A percentile compares a stretch with the other conserved stretches of the same genome.
Evolutionary conservation across 2,329 filamentous ascomycete species (phyloP).

Genomic region (Colletotrichum costaricense): DNA sequence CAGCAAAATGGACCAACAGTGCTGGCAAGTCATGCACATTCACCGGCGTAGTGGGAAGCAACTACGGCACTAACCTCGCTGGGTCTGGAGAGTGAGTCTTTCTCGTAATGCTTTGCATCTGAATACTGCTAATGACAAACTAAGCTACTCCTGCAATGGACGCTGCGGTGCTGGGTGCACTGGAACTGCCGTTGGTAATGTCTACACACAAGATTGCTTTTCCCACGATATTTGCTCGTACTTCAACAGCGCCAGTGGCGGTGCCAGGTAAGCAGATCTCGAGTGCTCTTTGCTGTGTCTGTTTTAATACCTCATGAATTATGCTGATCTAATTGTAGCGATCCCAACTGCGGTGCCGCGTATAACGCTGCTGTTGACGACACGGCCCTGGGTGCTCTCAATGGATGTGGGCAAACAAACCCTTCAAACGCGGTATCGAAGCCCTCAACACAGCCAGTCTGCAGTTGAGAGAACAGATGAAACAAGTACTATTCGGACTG

Average conservation of each 20-base stretch:
- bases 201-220: constrained; percentile 62
- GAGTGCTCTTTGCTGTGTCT: not conserved
- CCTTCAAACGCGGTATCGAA: constrained; percentile 42
- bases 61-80: constrained; percentile 55
- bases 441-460: constrained; percentile 43
- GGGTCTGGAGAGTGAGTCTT: constrained; percentile 55
- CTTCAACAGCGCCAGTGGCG: constrained; percentile 60
- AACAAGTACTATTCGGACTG: too few species aligned
- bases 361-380: constrained; percentile 57
- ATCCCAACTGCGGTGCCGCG: constrained; percentile 59
- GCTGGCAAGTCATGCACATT: constrained; percentile 55
- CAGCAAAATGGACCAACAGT: constrained; percentile 58
- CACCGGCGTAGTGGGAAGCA: constrained; percentile 57
- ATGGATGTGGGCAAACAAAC: constrained; percentile 50
- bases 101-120: not conserved
- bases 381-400: constrained; percentile 47
- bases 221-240: constrained; percentile 63
- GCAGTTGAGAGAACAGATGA: constrained; percentile 10
- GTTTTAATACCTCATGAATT: not conserved
- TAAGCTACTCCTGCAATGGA: constrained; percentile 61
- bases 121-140: not conserved
- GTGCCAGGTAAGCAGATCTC: constrained; percentile 50
- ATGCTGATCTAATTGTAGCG: constrained; percentile 44
- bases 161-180: constrained; percentile 59
- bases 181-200: constrained; percentile 56